phyloP scores from a whole-genome alignment of 805 yeast genomes.

The Maudiozyma turicensis region DNA sequence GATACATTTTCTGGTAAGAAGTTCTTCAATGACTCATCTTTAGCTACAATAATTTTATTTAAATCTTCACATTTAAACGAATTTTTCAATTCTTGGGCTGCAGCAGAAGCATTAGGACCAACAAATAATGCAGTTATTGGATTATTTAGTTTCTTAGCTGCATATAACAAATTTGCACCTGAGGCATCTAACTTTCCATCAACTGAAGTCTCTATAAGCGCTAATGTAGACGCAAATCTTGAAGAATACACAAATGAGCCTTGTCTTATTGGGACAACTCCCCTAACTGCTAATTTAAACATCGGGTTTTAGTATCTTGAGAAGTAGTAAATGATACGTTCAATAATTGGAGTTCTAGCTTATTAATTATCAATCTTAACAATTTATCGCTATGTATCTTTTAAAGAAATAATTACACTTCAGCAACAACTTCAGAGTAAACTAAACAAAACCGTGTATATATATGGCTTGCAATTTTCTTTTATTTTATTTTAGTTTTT shows the following conservation, averaged over 20 bases:
- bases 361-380: too few relatives aligned
- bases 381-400: too few relatives aligned
- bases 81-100: conserved; percentile 31
- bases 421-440: too few relatives aligned
- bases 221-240: conserved; percentile 49
- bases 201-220: conserved; percentile 56
- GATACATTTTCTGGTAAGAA: conserved; percentile 73
- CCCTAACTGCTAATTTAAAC: conserved; percentile 2
- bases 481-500: too few relatives aligned
- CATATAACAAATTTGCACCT: conserved; percentile 62
- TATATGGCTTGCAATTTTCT: too few relatives aligned
- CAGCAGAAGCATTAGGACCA: conserved; percentile 50
- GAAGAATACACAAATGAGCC: not conserved
- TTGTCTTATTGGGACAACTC: not conserved
- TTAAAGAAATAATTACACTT: too few relatives aligned
- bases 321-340: too few relatives aligned
- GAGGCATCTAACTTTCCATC: conserved; percentile 51
- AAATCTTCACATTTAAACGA: conserved; percentile 24
- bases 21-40: conserved; percentile 49
- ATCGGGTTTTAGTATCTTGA: not conserved
- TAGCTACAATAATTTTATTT: conserved; percentile 45
- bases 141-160: conserved; percentile 66
- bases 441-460: too few relatives aligned
- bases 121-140: conserved; percentile 73
- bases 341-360: not conserved